Base-by-base conservation (phyloP, 163 green algal genomes). In the Chlamydomonas reinhardtii region DNA sequence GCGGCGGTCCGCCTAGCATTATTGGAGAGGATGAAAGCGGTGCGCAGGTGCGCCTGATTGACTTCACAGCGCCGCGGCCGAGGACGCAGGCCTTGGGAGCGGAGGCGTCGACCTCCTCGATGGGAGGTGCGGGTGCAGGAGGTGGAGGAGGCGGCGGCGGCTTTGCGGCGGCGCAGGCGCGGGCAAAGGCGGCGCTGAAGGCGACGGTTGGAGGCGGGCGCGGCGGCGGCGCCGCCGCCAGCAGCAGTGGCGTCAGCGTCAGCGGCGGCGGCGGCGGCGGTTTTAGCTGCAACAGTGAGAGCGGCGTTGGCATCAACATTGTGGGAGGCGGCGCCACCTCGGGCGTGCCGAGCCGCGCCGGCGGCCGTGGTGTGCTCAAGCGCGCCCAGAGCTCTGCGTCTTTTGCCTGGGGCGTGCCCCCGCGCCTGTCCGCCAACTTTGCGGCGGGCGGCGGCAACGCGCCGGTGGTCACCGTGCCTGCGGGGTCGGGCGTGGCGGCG, bases 391-490 rank as follows among this genome's bases (percentile, higher is more conserved):
- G 80, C 56, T 29, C 65, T 16, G 80, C 27, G 80, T 86, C 80
- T 27, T 86, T 54, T 20, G 68, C 80, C 2, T 86, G 80, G 80
- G 80, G 80, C 31, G 35, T 85, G 52, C 79, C 79, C 25, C 79
- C 79, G 25, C 79, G 79, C 25, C 43, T 75, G 48, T 43, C 70
- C 11, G 64, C 27, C 27, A 56, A 56, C 48, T 17, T 56, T 1
- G 48, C 14, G 48, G 48, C 48, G 48, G 48, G 48, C 14, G 48
- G 48, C 48, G 48, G 48, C 48, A 56, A 56, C 48, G 48, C 48
- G 48, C 48, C 48, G 48, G 48, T 14, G 48, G 48, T 20, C 48
- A 19, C 48, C 6, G 48, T 56, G 48, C 6, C 48, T 9, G 48
- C 48, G 6, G 48, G 48, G 12, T 56, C 48, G 48, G 48, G 48